A percentile compares a stretch with the other conserved stretches of the same genome.
Evolutionary conservation across 1,284 basidiomycete species (phyloP).

Genomic region (Heterobasidion occidentale): DNA sequence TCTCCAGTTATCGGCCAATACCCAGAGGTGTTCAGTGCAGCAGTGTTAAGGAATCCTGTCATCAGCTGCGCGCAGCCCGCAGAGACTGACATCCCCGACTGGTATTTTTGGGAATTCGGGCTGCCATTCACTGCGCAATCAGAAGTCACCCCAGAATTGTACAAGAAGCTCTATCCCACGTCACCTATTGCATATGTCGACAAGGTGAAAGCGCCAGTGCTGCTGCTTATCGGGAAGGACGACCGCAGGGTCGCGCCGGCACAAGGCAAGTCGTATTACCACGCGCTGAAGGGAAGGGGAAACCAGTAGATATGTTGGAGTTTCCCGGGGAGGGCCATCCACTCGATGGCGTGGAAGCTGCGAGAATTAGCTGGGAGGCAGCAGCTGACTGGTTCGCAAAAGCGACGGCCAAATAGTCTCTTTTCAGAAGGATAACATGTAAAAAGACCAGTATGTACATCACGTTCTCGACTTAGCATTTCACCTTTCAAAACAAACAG

Average conservation of each 20-base stretch:
- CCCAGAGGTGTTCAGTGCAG: conserved; percentile 54
- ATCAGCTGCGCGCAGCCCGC: conserved; percentile 47
- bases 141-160: conserved; percentile 37
- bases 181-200: conserved; percentile 56
- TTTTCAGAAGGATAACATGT: too few species aligned
- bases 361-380: conserved; percentile 42
- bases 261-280: conserved; percentile 58
- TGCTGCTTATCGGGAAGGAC: conserved; percentile 51
- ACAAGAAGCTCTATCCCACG: conserved; percentile 33
- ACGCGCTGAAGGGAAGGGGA: conserved; percentile 46
- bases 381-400: conserved; percentile 41
- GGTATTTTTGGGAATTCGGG: conserved; percentile 59
- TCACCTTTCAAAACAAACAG: too few species aligned
- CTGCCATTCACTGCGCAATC: conserved; percentile 21
- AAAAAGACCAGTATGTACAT: too few species aligned
- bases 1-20: conserved; percentile 52
- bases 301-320: conserved; percentile 49
- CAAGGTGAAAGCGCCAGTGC: conserved; percentile 42
- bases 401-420: background rate
- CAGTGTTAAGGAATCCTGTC: conserved; percentile 64
- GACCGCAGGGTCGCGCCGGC: conserved; percentile 60
- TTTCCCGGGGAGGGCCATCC: conserved; percentile 60
- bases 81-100: conserved; percentile 65
- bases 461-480: too few species aligned
- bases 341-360: conserved; percentile 53